Base-by-base conservation (phyloP, 1,139 yeast species). In the Yamadazyma buinensis region DNA sequence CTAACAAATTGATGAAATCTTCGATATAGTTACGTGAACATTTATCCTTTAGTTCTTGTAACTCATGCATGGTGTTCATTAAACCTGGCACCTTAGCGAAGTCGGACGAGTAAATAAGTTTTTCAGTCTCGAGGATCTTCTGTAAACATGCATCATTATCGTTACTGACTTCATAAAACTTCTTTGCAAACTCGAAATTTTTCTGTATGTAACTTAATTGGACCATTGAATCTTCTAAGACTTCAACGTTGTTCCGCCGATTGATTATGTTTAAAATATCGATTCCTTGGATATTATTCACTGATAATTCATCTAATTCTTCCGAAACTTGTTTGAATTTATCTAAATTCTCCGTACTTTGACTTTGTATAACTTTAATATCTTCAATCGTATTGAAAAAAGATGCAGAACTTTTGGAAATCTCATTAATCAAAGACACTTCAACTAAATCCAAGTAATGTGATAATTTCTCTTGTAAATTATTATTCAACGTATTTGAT, bases 401-500 rank as follows among this genome's bases (percentile, higher is more conserved):
- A 4, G 90, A 80, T 39, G 79, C 78, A 0, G 96, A 85, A 0
- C 95, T 83, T 45, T 77, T 77, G 9, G 95, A 83, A 25, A 92
- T 88, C 54, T 90, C 96, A 30, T 76, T 72, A 15, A 90, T 84
- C 31, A 92, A 62, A 43, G 84, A 80, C 28, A 85, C 66, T 56
- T 92, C 98, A 1, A 92, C 90, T 1, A 80, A 69, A 55, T 92
- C 98, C 39, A 92, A 66, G 53, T 88, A 87, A 59, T 80, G 79
- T 2, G 94, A 84, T 28, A 92, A 64, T 48, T 79, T 80, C 30
- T 88, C 95, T 50, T 84, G 95, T n/a, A 90, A 57, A 28, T 72
- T 69, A 3, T 77, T 61, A 51, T 80, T 77, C 4, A 44, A 31
- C 25, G 37, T 26, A 12, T 32, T 35, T 15, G 37, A 23, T 26